phyloP scores from a whole-genome alignment of 2,329 filamentous ascomycete genomes.

The Hypomyces rosellus region DNA sequence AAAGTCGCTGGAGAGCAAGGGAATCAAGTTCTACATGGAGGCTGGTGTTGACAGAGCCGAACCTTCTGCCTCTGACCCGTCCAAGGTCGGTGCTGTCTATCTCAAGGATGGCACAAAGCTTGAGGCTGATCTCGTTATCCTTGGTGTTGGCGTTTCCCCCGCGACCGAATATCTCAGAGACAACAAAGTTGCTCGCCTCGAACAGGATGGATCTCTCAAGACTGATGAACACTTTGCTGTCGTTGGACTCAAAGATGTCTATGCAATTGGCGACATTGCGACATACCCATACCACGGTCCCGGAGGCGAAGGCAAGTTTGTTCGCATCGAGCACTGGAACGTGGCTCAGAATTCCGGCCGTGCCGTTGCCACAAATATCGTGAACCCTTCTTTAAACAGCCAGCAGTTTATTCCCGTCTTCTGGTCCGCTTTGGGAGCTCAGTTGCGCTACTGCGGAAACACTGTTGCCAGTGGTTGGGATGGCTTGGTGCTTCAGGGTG shows the following conservation, averaged over 20 bases:
- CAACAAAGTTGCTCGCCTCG: conserved; percentile 63
- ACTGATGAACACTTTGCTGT: conserved; percentile 78
- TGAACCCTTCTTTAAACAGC: conserved; percentile 49
- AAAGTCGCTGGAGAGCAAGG: conserved; percentile 71
- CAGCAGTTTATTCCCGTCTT: conserved; percentile 87
- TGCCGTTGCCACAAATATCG: conserved; percentile 70
- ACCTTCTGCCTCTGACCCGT: conserved; percentile 58
- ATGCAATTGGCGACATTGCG: conserved; percentile 90
- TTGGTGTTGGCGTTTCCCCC: conserved; percentile 83
- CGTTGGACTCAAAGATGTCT: conserved; percentile 71
- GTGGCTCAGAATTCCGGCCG: conserved; percentile 92
- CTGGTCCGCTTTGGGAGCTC: conserved; percentile 87
- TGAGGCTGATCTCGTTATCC: conserved; percentile 81
- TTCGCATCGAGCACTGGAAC: conserved; percentile 97
- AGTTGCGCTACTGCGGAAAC: conserved; percentile 91
- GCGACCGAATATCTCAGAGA: conserved; percentile 75
- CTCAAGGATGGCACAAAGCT: conserved; percentile 83
- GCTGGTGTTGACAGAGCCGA: conserved; percentile 79
- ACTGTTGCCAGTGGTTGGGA: conserved; percentile 69
- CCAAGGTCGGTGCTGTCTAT: conserved; percentile 70
- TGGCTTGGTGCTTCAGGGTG: conserved; percentile 73
- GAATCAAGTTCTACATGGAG: conserved; percentile 80
- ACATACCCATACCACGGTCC: conserved; percentile 92
- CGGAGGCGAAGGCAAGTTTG: conserved; percentile 63
- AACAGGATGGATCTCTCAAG: conserved; percentile 77